A percentile compares a stretch with the other conserved stretches of the same genome.
These are phyloP conservation scores for Tolypocladium nubicola DNA, from an alignment of 2,329 filamentous ascomycete species.

Conservation along the genomic window DNA sequence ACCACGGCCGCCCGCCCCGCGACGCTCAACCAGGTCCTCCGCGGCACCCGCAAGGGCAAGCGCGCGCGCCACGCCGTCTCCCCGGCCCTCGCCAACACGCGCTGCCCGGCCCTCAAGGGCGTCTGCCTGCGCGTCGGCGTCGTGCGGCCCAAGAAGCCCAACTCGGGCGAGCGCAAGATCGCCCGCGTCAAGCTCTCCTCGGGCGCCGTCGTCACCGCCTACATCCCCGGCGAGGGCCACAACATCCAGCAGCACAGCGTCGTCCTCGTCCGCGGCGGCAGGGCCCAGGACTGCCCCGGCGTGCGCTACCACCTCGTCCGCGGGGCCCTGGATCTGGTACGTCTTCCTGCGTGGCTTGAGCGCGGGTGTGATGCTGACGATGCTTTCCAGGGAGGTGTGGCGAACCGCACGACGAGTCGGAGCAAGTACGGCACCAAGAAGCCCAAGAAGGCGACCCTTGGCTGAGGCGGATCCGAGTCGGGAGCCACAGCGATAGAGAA, in stretches of 20 bases:
- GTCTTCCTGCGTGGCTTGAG: slow-evolving; percentile 21
- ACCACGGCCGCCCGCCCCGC: slow-evolving; percentile 45
- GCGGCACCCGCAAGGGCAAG: slow-evolving; percentile 69
- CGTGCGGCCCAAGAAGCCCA: slow-evolving; percentile 96
- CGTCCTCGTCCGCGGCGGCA: slow-evolving; percentile 85
- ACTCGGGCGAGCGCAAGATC: slow-evolving; percentile 93
- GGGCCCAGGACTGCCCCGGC: slow-evolving; percentile 95
- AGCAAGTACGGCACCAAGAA: slow-evolving; percentile 99
- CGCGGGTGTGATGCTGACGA: slow-evolving; percentile 6
- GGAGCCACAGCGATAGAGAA: neutral
- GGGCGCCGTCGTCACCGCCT: slow-evolving; percentile 79
- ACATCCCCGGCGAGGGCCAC: slow-evolving; percentile 95
- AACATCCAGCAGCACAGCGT: slow-evolving; percentile 99
- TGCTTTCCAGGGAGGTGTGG: slow-evolving; percentile 67
- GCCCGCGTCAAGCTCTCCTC: slow-evolving; percentile 82
- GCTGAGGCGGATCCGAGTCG: slow-evolving; percentile 14
- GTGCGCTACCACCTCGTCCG: slow-evolving; percentile 91
- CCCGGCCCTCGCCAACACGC: slow-evolving; percentile 61
- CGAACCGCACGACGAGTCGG: slow-evolving; percentile 69
- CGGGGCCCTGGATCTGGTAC: slow-evolving; percentile 84
- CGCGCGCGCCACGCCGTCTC: slow-evolving; percentile 78
- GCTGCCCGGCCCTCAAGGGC: slow-evolving; percentile 79
- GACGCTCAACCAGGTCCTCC: slow-evolving; percentile 64
- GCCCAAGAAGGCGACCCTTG: slow-evolving; percentile 68
- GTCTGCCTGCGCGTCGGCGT: slow-evolving; percentile 92